Base-by-base conservation (phyloP, 208 protist genomes). In the Balamuthia mandrillaris region DNA sequence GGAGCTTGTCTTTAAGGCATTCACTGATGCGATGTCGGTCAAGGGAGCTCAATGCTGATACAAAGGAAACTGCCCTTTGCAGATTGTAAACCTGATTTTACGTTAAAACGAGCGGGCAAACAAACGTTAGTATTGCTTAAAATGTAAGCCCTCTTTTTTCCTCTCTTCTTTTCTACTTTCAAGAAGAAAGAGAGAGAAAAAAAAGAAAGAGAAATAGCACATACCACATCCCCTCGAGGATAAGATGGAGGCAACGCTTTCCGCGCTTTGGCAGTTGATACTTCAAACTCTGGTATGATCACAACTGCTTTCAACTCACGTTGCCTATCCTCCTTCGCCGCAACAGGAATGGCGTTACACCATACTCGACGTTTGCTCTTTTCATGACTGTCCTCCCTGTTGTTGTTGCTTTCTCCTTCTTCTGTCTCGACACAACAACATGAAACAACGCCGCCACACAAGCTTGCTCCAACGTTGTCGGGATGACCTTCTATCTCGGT, bases 401-500 rank as follows among this genome's bases (percentile, higher is more conserved):
- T n/a, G n/a, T n/a, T n/a, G n/a, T n/a, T 27, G 41, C 6, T 9
- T 6, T 14, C 9, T 41, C 65, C 9, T 60, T 42, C 14, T 41
- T 6, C 6, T 42, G 14, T 24, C 31, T 81, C 74, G 16, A 65
- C 18, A 3, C 51, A 18, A 35, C 74, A 81, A 35, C 74, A 81
- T 24, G 33, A 44, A 31, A 81, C 52, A 14, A 81, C 39, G 33
- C 74, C 74, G 2, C 74, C 74, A 27, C 74, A 81, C 0, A 81
- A 51, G 18, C 35, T 51, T 35, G 74, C 74, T 2, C 49, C 56
- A 2, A 51, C 74, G 29, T 81, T 81, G 52, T 81, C 74, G 35
- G 74, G 74, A 63, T 81, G 74, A 24, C 74, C 74, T 39, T 81
- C 74, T 12, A 81, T 81, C 35, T 56, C 51, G 24, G 47, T 39